phyloP scores from a whole-genome alignment of 192 early-diverging fungal species.

The Paraglomus brasilianum region DNA sequence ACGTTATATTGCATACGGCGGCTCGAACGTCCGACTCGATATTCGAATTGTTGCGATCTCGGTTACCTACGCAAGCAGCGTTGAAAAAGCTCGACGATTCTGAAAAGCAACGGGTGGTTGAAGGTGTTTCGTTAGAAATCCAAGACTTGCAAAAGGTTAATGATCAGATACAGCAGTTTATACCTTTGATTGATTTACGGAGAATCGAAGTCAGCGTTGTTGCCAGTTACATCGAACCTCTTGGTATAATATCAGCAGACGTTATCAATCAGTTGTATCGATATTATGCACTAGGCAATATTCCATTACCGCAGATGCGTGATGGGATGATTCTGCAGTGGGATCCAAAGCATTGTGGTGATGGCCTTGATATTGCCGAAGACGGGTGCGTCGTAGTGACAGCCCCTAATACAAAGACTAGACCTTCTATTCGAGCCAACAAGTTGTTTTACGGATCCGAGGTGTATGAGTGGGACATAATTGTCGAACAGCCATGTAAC shows the following conservation, averaged over 20 bases:
- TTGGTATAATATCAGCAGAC: neutral
- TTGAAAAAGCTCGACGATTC: too few relatives aligned
- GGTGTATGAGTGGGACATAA: conserved; percentile 5
- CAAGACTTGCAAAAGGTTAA: too few relatives aligned
- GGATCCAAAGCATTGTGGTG: neutral
- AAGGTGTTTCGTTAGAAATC: too few relatives aligned
- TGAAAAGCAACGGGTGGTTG: too few relatives aligned
- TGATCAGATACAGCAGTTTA: neutral
- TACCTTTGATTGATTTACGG: conserved; percentile 1
- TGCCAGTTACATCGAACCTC: neutral
- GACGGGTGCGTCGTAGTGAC: too few relatives aligned
- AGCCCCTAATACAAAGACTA: too few relatives aligned
- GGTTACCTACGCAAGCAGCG: neutral
- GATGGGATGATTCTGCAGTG: neutral
- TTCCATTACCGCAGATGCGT: too few relatives aligned
- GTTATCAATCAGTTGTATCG: neutral
- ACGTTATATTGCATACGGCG: neutral
- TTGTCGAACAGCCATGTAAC: neutral
- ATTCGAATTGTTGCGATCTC: neutral
- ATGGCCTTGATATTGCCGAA: too few relatives aligned
- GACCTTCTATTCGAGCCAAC: too few relatives aligned
- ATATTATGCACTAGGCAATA: neutral
- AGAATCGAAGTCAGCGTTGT: neutral
- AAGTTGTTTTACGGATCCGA: too few relatives aligned
- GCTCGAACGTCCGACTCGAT: neutral